Conservation (phyloP, 495 filamentous ascomycete genomes). For the Penicillium roqueforti region DNA sequence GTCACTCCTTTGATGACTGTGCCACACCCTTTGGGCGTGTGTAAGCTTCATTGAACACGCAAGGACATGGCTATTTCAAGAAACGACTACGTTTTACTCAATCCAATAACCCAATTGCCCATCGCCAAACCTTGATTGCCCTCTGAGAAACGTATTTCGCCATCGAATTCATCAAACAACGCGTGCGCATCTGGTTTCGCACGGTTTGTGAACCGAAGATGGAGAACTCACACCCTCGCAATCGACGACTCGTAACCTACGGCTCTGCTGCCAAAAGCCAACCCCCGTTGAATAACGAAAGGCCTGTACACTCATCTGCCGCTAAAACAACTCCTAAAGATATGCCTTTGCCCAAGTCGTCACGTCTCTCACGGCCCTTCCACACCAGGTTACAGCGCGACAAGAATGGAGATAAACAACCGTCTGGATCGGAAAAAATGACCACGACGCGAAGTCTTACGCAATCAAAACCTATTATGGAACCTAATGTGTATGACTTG, state of each 20-base stretch:
- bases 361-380: neutral
- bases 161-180: neutral
- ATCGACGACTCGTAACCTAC: slow-evolving; percentile 47
- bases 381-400: neutral
- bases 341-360: neutral
- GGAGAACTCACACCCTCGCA: slow-evolving; percentile 20
- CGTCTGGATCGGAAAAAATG: neutral
- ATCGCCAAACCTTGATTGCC: neutral
- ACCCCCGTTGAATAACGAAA: slow-evolving; percentile 2
- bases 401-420: slow-evolving; percentile 6
- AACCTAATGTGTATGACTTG: slow-evolving; percentile 30
- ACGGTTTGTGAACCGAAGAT: slow-evolving; percentile 14
- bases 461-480: neutral
- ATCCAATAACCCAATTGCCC: neutral
- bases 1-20: neutral
- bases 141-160: neutral
- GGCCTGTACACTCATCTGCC: neutral
- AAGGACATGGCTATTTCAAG: slow-evolving; percentile 1
- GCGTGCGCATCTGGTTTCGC: neutral
- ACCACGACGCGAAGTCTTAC: neutral
- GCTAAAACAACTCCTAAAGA: neutral
- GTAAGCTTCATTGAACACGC: neutral
- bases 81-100: neutral
- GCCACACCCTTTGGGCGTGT: slow-evolving; percentile 4
- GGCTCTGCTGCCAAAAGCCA: slow-evolving; percentile 37